Percentiles rank a stretch among this genome's conserved stretches.
Conservation (phyloP, 768 basidiomycete genomes). For the Pleurotus sapidus region DNA sequence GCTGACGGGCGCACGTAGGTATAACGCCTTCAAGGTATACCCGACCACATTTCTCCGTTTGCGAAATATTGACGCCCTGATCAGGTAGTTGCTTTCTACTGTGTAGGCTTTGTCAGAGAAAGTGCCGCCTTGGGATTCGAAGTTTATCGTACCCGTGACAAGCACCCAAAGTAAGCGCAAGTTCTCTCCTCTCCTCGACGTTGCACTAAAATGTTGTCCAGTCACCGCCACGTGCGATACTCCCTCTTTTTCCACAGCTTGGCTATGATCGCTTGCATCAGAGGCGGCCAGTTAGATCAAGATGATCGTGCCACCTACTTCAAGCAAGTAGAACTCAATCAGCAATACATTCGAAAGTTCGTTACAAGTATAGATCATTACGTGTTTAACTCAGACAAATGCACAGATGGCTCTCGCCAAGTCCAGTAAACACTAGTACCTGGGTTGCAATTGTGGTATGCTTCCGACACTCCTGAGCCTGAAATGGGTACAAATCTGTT, state of each 20-base stretch:
- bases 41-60: background rate
- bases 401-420: slow-evolving; percentile 64
- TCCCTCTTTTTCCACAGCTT: slow-evolving; percentile 70
- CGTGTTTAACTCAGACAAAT: background rate
- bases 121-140: slow-evolving; percentile 63
- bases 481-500: background rate
- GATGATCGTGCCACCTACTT: slow-evolving; percentile 40
- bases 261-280: slow-evolving; percentile 59
- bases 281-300: slow-evolving; percentile 36
- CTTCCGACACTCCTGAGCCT: background rate
- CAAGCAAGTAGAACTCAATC: slow-evolving; percentile 58
- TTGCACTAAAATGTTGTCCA: slow-evolving; percentile 17
- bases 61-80: background rate
- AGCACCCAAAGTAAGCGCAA: slow-evolving; percentile 67
- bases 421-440: slow-evolving; percentile 64
- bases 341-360: slow-evolving; percentile 58
- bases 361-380: slow-evolving; percentile 10
- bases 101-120: slow-evolving; percentile 54
- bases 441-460: slow-evolving; percentile 70
- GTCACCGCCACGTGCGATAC: slow-evolving; percentile 69
- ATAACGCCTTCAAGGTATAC: slow-evolving; percentile 60
- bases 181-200: background rate
- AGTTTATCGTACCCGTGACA: slow-evolving; percentile 54
- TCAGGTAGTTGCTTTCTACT: slow-evolving; percentile 63
- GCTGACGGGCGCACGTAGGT: slow-evolving; percentile 34